phyloP scores from a whole-genome alignment of 2,329 filamentous ascomycete species.

The Penicillium verrucosum region DNA sequence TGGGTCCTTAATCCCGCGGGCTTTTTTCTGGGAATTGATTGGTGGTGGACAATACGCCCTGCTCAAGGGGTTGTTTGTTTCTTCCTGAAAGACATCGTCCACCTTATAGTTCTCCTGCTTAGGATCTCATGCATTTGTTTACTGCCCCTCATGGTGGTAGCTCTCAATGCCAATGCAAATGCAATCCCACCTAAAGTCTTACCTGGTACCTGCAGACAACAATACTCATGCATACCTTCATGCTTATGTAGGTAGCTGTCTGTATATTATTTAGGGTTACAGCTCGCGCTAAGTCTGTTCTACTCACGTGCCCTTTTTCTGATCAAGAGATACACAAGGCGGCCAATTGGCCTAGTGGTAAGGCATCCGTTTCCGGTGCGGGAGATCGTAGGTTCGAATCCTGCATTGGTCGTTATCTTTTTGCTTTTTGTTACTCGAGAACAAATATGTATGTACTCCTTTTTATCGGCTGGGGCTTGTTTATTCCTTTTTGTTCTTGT shows the following conservation, averaged over 20 bases:
- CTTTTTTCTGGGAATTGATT: not conserved
- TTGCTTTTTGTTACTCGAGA: not conserved
- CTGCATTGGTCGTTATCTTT: conserved; percentile 28
- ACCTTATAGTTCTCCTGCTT: not conserved
- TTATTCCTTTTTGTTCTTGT: no score
- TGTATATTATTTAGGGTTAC: no score
- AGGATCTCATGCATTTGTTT: not conserved
- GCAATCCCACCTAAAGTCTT: not conserved
- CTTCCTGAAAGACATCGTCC: not conserved
- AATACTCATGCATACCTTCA: no score
- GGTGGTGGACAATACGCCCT: not conserved
- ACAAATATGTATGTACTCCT: no score
- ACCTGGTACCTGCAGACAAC: not conserved
- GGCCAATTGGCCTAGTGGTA: conserved; percentile 31
- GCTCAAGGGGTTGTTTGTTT: not conserved
- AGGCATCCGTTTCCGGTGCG: conserved; percentile 30
- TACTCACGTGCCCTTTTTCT: no score
- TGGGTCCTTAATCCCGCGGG: not conserved
- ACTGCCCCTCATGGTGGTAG: not conserved
- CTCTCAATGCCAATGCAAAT: not conserved
- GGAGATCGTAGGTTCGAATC: conserved; percentile 31
- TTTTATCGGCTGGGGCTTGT: no score
- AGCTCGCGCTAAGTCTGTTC: no score
- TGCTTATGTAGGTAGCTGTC: no score
- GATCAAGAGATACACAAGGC: conserved; percentile 6